A percentile compares a stretch with the other conserved stretches of the same genome.
Conservation (phyloP, 495 filamentous ascomycete species). For the Talaromyces liani region DNA sequence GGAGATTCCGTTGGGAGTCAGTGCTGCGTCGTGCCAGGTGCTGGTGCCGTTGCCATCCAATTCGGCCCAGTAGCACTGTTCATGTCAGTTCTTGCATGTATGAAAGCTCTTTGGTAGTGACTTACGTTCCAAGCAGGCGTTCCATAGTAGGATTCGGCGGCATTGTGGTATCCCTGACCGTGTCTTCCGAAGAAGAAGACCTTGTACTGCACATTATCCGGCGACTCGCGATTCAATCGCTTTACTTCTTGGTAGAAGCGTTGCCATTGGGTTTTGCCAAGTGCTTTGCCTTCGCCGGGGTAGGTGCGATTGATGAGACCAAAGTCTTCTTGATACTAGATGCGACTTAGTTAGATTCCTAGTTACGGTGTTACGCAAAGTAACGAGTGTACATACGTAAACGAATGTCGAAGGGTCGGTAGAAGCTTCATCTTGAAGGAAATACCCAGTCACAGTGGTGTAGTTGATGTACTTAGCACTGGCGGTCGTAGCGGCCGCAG, state of each 20-base stretch:
- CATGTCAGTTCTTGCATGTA: slow-evolving; percentile 43
- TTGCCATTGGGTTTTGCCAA: slow-evolving; percentile 55
- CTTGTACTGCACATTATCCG: slow-evolving; percentile 50
- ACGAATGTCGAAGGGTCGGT: slow-evolving; percentile 60
- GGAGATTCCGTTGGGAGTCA: slow-evolving; percentile 50
- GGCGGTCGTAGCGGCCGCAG: slow-evolving; percentile 17
- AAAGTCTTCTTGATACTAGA: slow-evolving; percentile 54
- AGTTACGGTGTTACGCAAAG: background rate
- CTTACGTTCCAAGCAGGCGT: slow-evolving; percentile 60
- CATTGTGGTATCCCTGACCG: slow-evolving; percentile 65
- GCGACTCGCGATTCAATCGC: slow-evolving; percentile 44
- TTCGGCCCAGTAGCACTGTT: slow-evolving; percentile 68
- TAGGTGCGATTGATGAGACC: slow-evolving; percentile 58
- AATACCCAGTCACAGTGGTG: slow-evolving; percentile 59
- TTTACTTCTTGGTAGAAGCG: slow-evolving; percentile 51
- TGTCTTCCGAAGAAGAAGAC: slow-evolving; percentile 64
- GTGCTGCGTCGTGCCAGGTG: slow-evolving; percentile 62
- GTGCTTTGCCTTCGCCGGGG: slow-evolving; percentile 32
- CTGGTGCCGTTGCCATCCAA: slow-evolving; percentile 58
- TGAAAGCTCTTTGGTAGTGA: slow-evolving; percentile 3
- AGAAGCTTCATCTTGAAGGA: slow-evolving; percentile 57
- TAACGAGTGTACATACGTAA: slow-evolving; percentile 40
- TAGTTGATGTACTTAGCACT: slow-evolving; percentile 43
- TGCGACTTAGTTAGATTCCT: background rate
- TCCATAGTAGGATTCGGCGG: slow-evolving; percentile 57